Evolutionary conservation across 257 asterid genomes (phyloP), one percentile per base, ranked within the genome.

Genomic region (Gardenia jasminoides): DNA sequence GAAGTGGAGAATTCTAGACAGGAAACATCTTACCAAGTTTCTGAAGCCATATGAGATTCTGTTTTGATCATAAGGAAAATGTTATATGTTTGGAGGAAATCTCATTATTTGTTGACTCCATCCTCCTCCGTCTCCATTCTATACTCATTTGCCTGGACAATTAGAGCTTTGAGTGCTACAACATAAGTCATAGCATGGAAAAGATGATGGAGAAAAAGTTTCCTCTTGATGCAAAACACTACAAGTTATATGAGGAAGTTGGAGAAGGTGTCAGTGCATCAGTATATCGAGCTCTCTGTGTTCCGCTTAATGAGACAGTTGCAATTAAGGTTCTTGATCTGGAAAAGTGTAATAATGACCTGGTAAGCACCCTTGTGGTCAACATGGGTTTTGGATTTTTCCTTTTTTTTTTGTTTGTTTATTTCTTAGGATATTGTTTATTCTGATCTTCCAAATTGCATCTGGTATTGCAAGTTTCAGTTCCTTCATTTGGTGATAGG

Each of bases 231-330:
- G 97, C 97, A 47, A 85, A 90, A 72, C 92, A 90, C 81, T 96
- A 91, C 82, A 80, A 88, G 78, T 88, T 96, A 82, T 86, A 80
- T 24, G 99, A 96, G 88, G 97, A 96, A 88, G 89, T 94, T 76
- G 99, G 99, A 83, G 98, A 96, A 82, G 99, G 99, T 73, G 99
- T 96, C 82, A 96, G 99, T 83, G 97, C 99, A 31, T 88, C 97
- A 59, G 99, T 96, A 39, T 89, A 89, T 78, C 90, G 91, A 82
- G 99, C 99, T 73, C 89, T 87, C 66, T 96, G 99, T 66, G 43
- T 92, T 80, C 99, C 98, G 0, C 91, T 88, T 61, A 84, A 92
- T 66, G 97, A 89, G 87, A 81, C 71, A 61, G 98, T 96, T 81
- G 99, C 99, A 43, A 92, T 96, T 89, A 96, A 96, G 91, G 98